Conservation (phyloP, 2,329 filamentous ascomycete species). For the Rutstroemia sp. region DNA sequence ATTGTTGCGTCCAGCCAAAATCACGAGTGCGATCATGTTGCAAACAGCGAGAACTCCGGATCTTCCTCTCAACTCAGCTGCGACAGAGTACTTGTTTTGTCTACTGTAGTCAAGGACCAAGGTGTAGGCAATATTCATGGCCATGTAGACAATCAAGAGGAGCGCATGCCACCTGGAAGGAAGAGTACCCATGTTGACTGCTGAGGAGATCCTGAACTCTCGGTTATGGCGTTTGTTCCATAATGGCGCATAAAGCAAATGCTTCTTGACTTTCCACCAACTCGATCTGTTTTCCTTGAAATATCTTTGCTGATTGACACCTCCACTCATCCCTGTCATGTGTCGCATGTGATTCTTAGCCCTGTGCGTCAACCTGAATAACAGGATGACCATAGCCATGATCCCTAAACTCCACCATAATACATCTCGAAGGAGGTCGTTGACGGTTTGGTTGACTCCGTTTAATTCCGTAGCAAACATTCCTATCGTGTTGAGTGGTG, state of each 20-base stretch:
- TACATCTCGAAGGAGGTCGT: conserved; percentile 48
- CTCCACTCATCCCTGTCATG: conserved; percentile 48
- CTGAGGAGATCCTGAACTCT: conserved; percentile 54
- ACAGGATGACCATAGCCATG: conserved; percentile 45
- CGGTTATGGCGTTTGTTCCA: conserved; percentile 60
- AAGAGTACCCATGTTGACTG: conserved; percentile 53
- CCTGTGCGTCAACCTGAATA: conserved; percentile 47
- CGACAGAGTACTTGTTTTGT: conserved; percentile 52
- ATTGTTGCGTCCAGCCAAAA: conserved; percentile 90
- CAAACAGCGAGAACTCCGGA: conserved; percentile 76
- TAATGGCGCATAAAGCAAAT: conserved; percentile 56
- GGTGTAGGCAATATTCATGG: conserved; percentile 57
- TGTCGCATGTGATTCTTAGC: conserved; percentile 50
- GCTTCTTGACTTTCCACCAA: conserved; percentile 54
- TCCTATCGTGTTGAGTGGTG: conserved; percentile 41
- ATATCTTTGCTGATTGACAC: conserved; percentile 47
- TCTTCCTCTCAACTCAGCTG: conserved; percentile 78
- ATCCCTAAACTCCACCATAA: conserved; percentile 56
- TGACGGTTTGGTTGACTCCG: conserved; percentile 52
- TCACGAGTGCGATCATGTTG: conserved; percentile 86
- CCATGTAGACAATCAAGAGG: conserved; percentile 48
- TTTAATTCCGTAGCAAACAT: conserved; percentile 49
- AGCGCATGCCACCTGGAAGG: conserved; percentile 57
- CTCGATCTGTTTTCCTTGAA: conserved; percentile 50
- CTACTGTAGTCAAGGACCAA: conserved; percentile 53